phyloP scores from a whole-genome alignment of 306 rosid species.

The Dryas octopetala region DNA sequence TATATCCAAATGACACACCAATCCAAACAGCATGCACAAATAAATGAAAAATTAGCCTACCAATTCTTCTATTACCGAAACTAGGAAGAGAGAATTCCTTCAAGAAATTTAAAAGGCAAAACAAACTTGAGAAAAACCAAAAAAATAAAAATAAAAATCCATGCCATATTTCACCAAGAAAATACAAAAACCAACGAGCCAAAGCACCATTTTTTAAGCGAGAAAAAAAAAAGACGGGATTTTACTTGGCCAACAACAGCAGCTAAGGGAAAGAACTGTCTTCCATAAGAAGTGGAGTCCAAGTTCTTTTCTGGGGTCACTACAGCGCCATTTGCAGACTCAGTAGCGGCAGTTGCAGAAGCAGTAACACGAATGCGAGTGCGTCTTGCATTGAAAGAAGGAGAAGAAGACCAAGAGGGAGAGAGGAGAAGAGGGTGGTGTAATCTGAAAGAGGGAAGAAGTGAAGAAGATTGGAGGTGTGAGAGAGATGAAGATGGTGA shows the following conservation, averaged over 20 bases:
- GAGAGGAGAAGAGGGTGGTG: conserved; percentile 31
- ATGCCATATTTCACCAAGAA: not conserved
- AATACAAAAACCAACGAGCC: not conserved
- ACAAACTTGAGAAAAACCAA: not conserved
- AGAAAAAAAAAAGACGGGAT: conserved; percentile 7
- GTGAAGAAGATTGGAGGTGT: conserved; percentile 34
- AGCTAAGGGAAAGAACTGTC: conserved; percentile 86
- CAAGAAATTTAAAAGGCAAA: not conserved
- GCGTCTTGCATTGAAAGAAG: conserved; percentile 18
- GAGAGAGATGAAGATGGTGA: conserved; percentile 17
- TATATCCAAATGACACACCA: not conserved
- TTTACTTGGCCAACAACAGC: conserved; percentile 94
- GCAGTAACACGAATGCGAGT: conserved; percentile 33
- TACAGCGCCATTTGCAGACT: conserved; percentile 67
- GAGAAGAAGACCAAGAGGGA: conserved; percentile 16
- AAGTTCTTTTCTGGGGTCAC: conserved; percentile 35
- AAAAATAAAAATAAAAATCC: not conserved
- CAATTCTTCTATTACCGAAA: not conserved
- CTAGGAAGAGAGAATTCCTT: not conserved
- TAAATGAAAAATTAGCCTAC: not conserved
- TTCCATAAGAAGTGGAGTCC: conserved; percentile 44
- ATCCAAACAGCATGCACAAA: not conserved
- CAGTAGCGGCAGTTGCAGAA: conserved; percentile 27
- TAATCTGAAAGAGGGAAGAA: conserved; percentile 22
- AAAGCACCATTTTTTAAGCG: not conserved